These are phyloP conservation scores for Boletus rubescentipes DNA, from an alignment of 768 basidiomycete genomes.

Conservation along the genomic window DNA sequence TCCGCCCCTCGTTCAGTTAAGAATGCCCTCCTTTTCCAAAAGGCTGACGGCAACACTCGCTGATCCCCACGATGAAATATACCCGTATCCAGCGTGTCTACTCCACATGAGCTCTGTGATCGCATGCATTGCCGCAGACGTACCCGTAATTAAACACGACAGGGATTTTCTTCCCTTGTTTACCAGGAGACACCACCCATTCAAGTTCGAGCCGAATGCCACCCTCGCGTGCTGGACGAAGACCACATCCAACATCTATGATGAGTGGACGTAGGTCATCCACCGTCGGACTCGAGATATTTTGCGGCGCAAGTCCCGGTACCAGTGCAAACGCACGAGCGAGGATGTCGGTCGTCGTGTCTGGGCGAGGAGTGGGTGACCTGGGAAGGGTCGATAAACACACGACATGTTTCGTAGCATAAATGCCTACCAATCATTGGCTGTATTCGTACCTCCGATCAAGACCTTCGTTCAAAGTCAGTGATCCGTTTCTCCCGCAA, in stretches of 20 bases:
- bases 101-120: neutral
- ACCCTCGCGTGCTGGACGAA: constrained; percentile 41
- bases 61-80: constrained; percentile 60
- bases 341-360: constrained; percentile 56
- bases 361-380: neutral
- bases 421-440: constrained; percentile 53
- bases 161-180: constrained; percentile 36
- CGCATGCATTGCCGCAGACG: neutral
- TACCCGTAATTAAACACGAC: constrained; percentile 56
- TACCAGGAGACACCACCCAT: constrained; percentile 30
- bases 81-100: constrained; percentile 59
- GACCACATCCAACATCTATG: constrained; percentile 51
- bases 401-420: neutral
- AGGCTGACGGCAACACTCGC: constrained; percentile 48
- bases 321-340: constrained; percentile 48
- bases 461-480: constrained; percentile 35
- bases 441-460: constrained; percentile 56
- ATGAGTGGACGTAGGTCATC: constrained; percentile 47
- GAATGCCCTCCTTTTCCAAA: constrained; percentile 30
- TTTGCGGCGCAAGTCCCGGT: constrained; percentile 55
- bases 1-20: too few relatives aligned
- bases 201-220: constrained; percentile 58
- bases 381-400: neutral
- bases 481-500: neutral
- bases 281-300: constrained; percentile 44